Evolutionary conservation across 495 filamentous ascomycete genomes (phyloP).

Genomic region (Aspergillus nanangensis): DNA sequence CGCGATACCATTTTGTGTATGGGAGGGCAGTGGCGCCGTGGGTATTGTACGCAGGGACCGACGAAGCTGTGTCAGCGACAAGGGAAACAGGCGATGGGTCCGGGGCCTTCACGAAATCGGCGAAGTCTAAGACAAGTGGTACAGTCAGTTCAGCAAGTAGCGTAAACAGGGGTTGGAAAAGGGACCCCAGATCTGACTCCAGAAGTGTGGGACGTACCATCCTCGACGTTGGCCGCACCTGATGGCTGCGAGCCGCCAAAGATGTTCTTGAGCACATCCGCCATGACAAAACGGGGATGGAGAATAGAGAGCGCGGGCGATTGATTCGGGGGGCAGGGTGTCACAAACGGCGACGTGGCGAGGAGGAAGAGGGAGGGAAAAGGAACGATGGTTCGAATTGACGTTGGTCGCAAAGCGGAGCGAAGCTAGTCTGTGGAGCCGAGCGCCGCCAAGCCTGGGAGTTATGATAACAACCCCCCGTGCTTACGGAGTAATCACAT

Average conservation of each 20-base stretch:
- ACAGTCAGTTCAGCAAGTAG: no score
- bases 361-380: slow-evolving; percentile 11
- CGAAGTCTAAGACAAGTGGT: slow-evolving; percentile 55
- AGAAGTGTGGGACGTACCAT: slow-evolving; percentile 46
- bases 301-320: neutral
- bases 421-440: slow-evolving; percentile 16
- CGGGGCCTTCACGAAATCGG: slow-evolving; percentile 69
- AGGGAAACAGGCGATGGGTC: slow-evolving; percentile 55
- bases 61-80: slow-evolving; percentile 29
- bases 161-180: no score
- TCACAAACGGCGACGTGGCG: slow-evolving; percentile 17
- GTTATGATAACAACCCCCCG: no score
- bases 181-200: neutral
- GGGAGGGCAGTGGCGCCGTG: slow-evolving; percentile 47
- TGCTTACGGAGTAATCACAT: no score
- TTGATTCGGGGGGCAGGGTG: neutral
- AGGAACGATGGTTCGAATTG: slow-evolving; percentile 19
- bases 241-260: slow-evolving; percentile 60
- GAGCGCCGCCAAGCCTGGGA: slow-evolving; percentile 7
- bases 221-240: slow-evolving; percentile 48
- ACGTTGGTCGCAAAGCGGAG: slow-evolving; percentile 22
- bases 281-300: slow-evolving; percentile 45
- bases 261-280: slow-evolving; percentile 62
- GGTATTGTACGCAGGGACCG: slow-evolving; percentile 42
- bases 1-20: slow-evolving; percentile 93